These are phyloP conservation scores for Hordeum marinum DNA, from an alignment of 176 grass and related monocot species.

Conservation along the genomic window DNA sequence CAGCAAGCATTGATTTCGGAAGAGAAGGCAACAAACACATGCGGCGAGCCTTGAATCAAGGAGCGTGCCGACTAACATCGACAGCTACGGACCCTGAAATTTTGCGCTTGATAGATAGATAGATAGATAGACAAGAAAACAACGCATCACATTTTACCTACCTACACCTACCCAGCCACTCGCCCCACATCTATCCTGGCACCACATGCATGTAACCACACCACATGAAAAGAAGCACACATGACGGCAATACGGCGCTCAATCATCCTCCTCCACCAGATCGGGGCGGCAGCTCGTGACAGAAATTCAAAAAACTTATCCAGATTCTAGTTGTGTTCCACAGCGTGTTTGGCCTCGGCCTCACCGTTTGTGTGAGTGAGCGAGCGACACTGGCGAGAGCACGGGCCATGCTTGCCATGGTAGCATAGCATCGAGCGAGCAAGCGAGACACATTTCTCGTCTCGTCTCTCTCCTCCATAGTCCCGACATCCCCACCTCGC, in stretches of 20 bases:
- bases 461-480: not conserved
- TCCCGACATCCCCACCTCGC: conserved; percentile 30
- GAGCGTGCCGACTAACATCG: not conserved
- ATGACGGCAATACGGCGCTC: not conserved
- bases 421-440: not conserved
- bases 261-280: not conserved
- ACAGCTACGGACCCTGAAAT: not conserved
- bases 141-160: not conserved
- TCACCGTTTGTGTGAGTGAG: not conserved
- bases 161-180: not conserved
- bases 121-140: no score
- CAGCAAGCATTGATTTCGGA: not conserved
- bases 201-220: not conserved
- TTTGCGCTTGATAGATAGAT: not conserved
- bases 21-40: not conserved
- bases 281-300: not conserved
- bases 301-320: not conserved
- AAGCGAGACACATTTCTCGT: not conserved
- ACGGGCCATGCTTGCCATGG: not conserved
- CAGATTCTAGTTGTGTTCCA: not conserved
- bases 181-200: not conserved
- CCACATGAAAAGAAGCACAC: not conserved
- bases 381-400: not conserved
- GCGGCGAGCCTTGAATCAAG: not conserved
- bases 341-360: not conserved